These are phyloP conservation scores for Truncatella angustata DNA, from an alignment of 2,329 filamentous ascomycete species.

Conservation along the genomic window DNA sequence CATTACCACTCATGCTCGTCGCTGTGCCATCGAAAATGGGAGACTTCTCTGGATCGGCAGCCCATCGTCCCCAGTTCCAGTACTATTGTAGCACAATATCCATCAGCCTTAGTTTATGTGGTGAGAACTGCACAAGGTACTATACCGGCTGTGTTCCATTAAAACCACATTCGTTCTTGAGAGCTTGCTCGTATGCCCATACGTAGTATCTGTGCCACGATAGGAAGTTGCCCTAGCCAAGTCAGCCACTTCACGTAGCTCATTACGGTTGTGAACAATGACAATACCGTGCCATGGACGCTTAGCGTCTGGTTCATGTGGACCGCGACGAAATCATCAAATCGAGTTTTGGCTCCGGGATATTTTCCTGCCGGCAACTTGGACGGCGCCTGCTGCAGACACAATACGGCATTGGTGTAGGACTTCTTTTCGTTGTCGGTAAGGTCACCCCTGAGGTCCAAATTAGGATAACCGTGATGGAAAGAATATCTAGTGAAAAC, in stretches of 20 bases:
- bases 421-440: constrained; percentile 13
- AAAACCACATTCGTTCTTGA: constrained; percentile 23
- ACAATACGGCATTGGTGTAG: constrained; percentile 22
- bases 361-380: constrained; percentile 12
- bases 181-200: constrained; percentile 19
- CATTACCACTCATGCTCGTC: constrained; percentile 41
- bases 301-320: constrained; percentile 20
- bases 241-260: background rate
- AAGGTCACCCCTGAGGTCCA: constrained; percentile 14
- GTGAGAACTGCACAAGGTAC: background rate
- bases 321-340: constrained; percentile 25
- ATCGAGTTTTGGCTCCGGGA: constrained; percentile 21
- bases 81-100: constrained; percentile 27
- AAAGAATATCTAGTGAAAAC: background rate
- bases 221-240: constrained; percentile 19
- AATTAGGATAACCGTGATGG: background rate
- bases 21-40: constrained; percentile 47
- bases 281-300: constrained; percentile 19
- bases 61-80: constrained; percentile 42
- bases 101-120: too few relatives aligned
- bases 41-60: constrained; percentile 36
- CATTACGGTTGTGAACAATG: constrained; percentile 6
- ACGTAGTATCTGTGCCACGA: constrained; percentile 21
- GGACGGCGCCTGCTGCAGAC: constrained; percentile 17
- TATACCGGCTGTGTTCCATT: constrained; percentile 18